Percentiles rank a stretch among this genome's conserved stretches.
Conservation (phyloP, 2,329 filamentous ascomycete genomes). For the Fusarium tuaranense region DNA sequence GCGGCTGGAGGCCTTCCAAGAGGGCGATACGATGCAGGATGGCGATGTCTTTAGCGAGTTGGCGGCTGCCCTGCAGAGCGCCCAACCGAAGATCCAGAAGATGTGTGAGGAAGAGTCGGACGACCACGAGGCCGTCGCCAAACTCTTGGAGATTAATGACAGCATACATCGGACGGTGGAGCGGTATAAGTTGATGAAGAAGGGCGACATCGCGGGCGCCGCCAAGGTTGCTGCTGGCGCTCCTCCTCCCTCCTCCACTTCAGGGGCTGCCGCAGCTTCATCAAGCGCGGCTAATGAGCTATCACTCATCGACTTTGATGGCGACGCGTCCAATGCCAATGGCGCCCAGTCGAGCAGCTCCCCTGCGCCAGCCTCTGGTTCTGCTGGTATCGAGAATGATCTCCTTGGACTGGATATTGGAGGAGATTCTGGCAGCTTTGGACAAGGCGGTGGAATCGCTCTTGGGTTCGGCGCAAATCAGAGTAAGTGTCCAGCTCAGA, state of each 20-base stretch:
- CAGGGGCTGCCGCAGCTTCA: slow-evolving; percentile 70
- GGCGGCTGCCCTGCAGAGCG: slow-evolving; percentile 87
- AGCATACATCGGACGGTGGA: slow-evolving; percentile 98
- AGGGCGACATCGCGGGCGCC: slow-evolving; percentile 88
- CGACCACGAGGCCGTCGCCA: slow-evolving; percentile 94
- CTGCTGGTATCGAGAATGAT: slow-evolving; percentile 86
- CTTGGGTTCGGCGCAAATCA: slow-evolving; percentile 80
- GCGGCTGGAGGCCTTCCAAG: slow-evolving; percentile 85
- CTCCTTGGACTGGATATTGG: slow-evolving; percentile 88
- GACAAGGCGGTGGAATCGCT: slow-evolving; percentile 84
- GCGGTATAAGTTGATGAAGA: slow-evolving; percentile 95
- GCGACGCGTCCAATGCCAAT: slow-evolving; percentile 67
- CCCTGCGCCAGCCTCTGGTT: slow-evolving; percentile 53
- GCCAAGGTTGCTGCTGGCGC: slow-evolving; percentile 87
- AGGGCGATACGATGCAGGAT: slow-evolving; percentile 81
- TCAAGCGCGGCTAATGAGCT: slow-evolving; percentile 72
- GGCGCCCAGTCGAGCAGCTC: slow-evolving; percentile 50
- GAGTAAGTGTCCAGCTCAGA: slow-evolving; percentile 56
- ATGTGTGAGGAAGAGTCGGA: slow-evolving; percentile 99
- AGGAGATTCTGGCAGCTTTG: slow-evolving; percentile 69
- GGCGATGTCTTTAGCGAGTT: slow-evolving; percentile 84
- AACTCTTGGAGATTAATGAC: slow-evolving; percentile 97
- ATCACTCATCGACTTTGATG: slow-evolving; percentile 93
- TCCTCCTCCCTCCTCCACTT: slow-evolving; percentile 60
- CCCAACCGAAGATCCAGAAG: slow-evolving; percentile 98